These are phyloP conservation scores for Thelonectria olida DNA, from an alignment of 2,329 filamentous ascomycete genomes.

Conservation along the genomic window DNA sequence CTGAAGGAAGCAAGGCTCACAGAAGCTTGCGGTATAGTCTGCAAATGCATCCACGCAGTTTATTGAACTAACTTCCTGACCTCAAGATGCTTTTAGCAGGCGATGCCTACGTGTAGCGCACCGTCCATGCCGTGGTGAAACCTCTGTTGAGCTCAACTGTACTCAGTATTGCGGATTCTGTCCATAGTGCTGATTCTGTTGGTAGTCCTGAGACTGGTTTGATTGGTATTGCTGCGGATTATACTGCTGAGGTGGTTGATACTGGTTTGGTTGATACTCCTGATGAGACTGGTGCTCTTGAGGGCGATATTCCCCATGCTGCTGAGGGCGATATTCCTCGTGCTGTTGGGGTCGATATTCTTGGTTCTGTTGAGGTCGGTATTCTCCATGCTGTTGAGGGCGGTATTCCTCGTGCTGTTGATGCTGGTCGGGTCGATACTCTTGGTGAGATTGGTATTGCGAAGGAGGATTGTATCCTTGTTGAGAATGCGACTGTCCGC, in stretches of 20 bases:
- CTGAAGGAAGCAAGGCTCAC: too few relatives aligned
- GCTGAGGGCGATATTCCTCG: too few relatives aligned
- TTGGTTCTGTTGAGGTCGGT: conserved; percentile 17
- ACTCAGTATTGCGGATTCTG: conserved; percentile 32
- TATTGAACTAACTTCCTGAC: neutral
- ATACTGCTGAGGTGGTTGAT: conserved; percentile 20
- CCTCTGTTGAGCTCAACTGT: neutral
- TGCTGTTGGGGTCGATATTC: conserved; percentile 29
- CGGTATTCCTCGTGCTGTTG: conserved; percentile 22
- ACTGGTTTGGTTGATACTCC: conserved; percentile 9
- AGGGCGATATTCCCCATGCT: conserved; percentile 21
- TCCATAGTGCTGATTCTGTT: conserved; percentile 35
- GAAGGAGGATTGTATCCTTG: conserved; percentile 38
- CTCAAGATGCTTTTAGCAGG: too few relatives aligned
- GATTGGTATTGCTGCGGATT: conserved; percentile 15
- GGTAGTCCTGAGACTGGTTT: conserved; percentile 23
- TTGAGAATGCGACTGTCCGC: conserved; percentile 34
- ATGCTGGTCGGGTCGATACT: conserved; percentile 29
- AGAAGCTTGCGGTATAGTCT: too few relatives aligned
- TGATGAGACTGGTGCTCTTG: conserved; percentile 23
- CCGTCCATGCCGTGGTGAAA: neutral
- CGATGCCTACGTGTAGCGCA: neutral
- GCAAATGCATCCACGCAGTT: neutral
- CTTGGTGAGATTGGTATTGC: conserved; percentile 24
- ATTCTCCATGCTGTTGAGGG: conserved; percentile 28